Percentiles rank a stretch among this genome's conserved stretches.
These are phyloP conservation scores for Paraleonurus japonicus DNA, from an alignment of 257 asterid species.

Conservation along the genomic window DNA sequence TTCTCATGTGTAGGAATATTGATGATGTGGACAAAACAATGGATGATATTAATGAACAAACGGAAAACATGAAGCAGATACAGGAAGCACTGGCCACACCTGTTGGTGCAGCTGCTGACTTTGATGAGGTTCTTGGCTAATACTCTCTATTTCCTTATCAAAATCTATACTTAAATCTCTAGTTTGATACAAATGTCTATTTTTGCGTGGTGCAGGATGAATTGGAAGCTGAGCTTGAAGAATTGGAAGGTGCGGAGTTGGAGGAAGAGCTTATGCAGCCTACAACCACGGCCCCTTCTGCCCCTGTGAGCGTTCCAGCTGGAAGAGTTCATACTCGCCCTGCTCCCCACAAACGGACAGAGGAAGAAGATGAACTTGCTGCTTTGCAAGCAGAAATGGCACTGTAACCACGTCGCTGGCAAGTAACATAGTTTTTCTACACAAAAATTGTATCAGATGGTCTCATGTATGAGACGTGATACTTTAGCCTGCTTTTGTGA, in stretches of 20 bases:
- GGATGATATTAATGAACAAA: constrained; percentile 92
- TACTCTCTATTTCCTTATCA: neutral
- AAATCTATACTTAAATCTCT: neutral
- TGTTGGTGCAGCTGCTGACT: constrained; percentile 64
- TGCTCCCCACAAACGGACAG: constrained; percentile 48
- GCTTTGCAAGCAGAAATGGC: constrained; percentile 91
- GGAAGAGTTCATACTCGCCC: constrained; percentile 53
- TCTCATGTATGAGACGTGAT: no score
- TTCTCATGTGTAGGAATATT: constrained; percentile 53
- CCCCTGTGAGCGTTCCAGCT: constrained; percentile 42
- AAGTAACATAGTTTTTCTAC: no score
- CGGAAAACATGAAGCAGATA: constrained; percentile 82
- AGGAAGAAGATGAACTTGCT: constrained; percentile 82
- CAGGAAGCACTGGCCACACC: constrained; percentile 84
- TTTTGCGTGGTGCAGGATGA: constrained; percentile 56
- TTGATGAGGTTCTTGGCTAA: constrained; percentile 52
- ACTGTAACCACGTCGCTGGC: constrained; percentile 37
- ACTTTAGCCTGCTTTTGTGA: no score
- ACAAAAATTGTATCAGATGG: no score
- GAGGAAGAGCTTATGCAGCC: constrained; percentile 82
- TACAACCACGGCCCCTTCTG: constrained; percentile 55
- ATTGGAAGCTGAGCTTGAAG: constrained; percentile 81
- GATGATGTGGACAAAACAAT: constrained; percentile 92
- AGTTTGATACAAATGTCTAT: neutral
- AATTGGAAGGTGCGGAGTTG: constrained; percentile 70